These are phyloP conservation scores for Lagenidium giganteum DNA, from an alignment of 352 stramenopile species.

Conservation along the genomic window DNA sequence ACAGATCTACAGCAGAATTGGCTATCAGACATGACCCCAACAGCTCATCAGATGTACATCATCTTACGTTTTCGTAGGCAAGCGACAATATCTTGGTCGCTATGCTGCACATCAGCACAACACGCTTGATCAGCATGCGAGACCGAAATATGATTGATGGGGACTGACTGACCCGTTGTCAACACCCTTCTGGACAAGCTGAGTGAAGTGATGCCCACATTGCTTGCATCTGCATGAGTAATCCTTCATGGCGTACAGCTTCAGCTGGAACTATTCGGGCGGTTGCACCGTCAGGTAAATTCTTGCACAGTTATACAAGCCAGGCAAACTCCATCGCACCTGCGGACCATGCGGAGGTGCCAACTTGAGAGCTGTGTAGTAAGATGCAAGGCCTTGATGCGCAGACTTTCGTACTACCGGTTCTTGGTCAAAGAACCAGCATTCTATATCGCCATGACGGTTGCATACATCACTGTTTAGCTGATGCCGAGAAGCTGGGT, in stretches of 20 bases:
- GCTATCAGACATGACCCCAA: conserved; percentile 7
- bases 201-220: conserved; percentile 59
- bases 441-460: conserved; percentile 38
- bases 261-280: conserved; percentile 67
- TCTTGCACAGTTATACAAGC: not conserved
- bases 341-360: conserved; percentile 70
- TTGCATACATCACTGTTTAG: not conserved
- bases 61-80: conserved; percentile 79
- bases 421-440: conserved; percentile 86
- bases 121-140: too few species aligned
- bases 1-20: conserved; percentile 39
- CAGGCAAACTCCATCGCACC: conserved; percentile 15
- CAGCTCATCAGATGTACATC: too few species aligned
- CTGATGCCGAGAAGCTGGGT: too few species aligned
- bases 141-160: not conserved
- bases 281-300: too few species aligned
- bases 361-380: conserved; percentile 70
- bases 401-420: conserved; percentile 31
- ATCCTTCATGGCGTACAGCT: conserved; percentile 82
- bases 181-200: conserved; percentile 83
- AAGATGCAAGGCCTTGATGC: conserved; percentile 25
- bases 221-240: conserved; percentile 63
- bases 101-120: conserved; percentile 65
- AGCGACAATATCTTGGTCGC: conserved; percentile 84
- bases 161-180: conserved; percentile 68